Base-by-base conservation (phyloP, 441 rosid species). In the Kokia cookei region DNA sequence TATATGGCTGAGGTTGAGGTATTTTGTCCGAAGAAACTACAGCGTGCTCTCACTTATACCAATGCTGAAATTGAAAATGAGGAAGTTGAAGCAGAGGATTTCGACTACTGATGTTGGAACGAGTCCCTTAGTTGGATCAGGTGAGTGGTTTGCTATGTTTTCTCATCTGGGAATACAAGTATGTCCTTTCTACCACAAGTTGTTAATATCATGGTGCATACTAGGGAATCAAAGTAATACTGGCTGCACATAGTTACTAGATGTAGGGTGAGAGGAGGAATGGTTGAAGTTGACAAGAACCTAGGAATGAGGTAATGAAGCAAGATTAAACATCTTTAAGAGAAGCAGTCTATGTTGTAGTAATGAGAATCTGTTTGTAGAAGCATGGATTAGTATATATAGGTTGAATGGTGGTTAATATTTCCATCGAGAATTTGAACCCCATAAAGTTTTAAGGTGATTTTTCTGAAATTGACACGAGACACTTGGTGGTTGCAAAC, bases 1-100 rank as follows among this genome's bases (percentile, higher is more conserved):
- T 96, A 84, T 76, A 71, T 83, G 87, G 97, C 82, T 61, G 99
- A 92, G 83, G 98, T 92, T 9, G 99, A 96, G 81, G 93, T 90
- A 76, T 89, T 93, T 81, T 88, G 78, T 54, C 78, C 90, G 0
- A 84, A 81, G 80, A 96, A 89, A 81, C 90, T 96, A 54, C 98
- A 96, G 78, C 87, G 87, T 60, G 97, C 96, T 3, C 94, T 96
- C 73, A 91, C 95, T 7, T 82, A 84, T 37, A 96, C 99, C 0
- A 89, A 89, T 86, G 97, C 97, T 53, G 97, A 96, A 84, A 86
- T 96, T 59, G 91, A 86, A 78, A 83, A 83, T 15, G 89, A 81
- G 75, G 88, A 76, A 15, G 78, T 80, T 74, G 78, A 73, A n/a
- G 84, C 82, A 11, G 78, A 78, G 78, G 80, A 71, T 37, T 19